phyloP scores from a whole-genome alignment of 768 basidiomycete genomes.

The Kockovaella imperatae region DNA sequence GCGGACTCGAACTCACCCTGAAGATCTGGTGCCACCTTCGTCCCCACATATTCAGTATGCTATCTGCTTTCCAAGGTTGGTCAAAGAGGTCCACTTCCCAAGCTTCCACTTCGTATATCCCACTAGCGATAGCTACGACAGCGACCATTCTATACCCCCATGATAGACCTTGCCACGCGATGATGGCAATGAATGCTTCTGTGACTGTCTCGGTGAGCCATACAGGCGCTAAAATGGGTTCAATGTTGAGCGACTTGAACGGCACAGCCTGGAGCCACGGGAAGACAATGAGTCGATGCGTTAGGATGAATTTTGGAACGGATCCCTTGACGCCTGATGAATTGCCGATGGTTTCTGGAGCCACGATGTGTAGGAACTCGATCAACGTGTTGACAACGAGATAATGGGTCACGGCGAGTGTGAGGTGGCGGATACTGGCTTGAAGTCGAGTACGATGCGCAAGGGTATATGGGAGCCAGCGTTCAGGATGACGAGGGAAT shows the following conservation, averaged over 20 bases:
- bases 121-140: constrained; percentile 10
- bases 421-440: constrained; percentile 16
- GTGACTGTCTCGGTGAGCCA: constrained; percentile 10
- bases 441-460: constrained; percentile 12
- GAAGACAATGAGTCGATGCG: constrained; percentile 13
- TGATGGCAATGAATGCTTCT: constrained; percentile 9
- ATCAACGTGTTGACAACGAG: constrained; percentile 24
- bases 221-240: constrained; percentile 2
- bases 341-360: constrained; percentile 13
- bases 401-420: constrained; percentile 12
- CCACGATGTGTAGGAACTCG: constrained; percentile 17
- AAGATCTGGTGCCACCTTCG: constrained; percentile 42
- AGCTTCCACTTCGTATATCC: constrained; percentile 26
- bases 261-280: no score
- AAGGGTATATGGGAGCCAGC: constrained; percentile 14
- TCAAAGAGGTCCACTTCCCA: constrained; percentile 38
- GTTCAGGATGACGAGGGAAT: not conserved
- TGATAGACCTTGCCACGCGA: constrained; percentile 20
- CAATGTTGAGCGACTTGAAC: not conserved
- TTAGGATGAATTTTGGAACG: constrained; percentile 16
- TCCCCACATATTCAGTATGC: constrained; percentile 42
- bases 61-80: constrained; percentile 27
- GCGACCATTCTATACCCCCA: constrained; percentile 23
- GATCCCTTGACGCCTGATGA: constrained; percentile 7
- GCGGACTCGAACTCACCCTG: constrained; percentile 7